Base-by-base conservation (phyloP, 1,139 yeast genomes). In the Kazachstania sp. region DNA sequence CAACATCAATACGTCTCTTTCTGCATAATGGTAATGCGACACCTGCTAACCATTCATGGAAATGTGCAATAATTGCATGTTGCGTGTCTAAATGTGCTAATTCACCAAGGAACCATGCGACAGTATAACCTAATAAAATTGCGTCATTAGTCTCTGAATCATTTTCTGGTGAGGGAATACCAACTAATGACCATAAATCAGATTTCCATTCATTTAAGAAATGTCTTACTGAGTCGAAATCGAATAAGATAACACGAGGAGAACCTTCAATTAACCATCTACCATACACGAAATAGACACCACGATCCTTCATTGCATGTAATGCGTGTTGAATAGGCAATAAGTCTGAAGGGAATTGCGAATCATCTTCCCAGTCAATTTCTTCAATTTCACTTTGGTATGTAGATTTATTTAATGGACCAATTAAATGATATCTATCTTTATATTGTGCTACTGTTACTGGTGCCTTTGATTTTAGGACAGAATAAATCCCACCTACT, bases 31-130 rank as follows among this genome's bases (percentile, higher is more conserved):
- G 97, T 54, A 92, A 71, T 0, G 96, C 96, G 40, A 92, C 87
- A 57, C 97, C 97, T 1, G 98, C 97, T 48, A 92, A 75, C 98
- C 98, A 92, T 69, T 92, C 98, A 69, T 92, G 98, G 69, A 86
- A 88, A 64, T 92, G 98, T 49, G 95, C 85, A 56, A 92, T 82
- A 45, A 92, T 90, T 1, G 97, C 97, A 54, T 88, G 78, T 46
- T 83, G 84, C 34, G 80, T 77, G 66, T 92, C 96, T 58, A 81
- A 80, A 63, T 76, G 81, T n/a, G 86, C 90, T 67, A 86, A 78
- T 66, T 92, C 97, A 15, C 98, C 98, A 54, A 92, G 73, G 67
- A 92, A 90, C 98, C 98, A 92, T 1, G 97, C 95, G 37, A 88
- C 95, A 53, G 88, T 70, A 68, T 92, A 92, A 30, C 98, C 98